Base-by-base conservation (phyloP, 129 eudicot genomes). In the Gnaphalium uliginosum region DNA sequence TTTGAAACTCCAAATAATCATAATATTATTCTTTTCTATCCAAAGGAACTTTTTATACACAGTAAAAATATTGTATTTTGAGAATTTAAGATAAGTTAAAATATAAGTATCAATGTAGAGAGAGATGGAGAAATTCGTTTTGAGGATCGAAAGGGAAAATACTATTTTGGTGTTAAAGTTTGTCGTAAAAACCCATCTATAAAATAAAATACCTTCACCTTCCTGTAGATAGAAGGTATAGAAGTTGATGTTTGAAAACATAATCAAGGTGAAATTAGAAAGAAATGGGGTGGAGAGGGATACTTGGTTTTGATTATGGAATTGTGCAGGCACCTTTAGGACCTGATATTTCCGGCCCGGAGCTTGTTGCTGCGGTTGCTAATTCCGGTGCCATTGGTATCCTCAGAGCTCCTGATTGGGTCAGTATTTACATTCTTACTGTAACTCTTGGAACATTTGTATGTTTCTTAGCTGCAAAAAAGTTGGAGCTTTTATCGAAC, bases 381-480 rank as follows among this genome's bases (percentile, higher is more conserved):
- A 89, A 94, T 60, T 79, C 98, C 64, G 98, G 98, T 66, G 96
- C 81, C 3, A 87, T 94, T 65, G 98, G 85, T 66, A 66, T 94
- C 68, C 97, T 94, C 76, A 67, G 98, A 82, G 90, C 89, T 50
- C 98, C 98, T 81, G 98, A 90, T 63, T 94, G 98, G 98, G 98
- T 63, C 66, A 54, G 76, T 33, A n/a, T 29, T 17, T 33, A 23
- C 2, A 30, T 24, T 18, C 56, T 17, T 29, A 0, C 23, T 66
- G 1, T 30, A 62, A 23, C 37, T 17, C 50, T 63, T 13, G 6
- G 8, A 37, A 37, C 9, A 37, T 7, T 8, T 33, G 37, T 33
- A 33, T 33, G 37, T 33, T 33, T 33, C 37, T 6, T 33, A 33
- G 37, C 37, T 33, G 37, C 37, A 33, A 33, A 33, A 33, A 5